Base-by-base conservation (phyloP, 2,329 filamentous ascomycete genomes). In the Rhinocladiella similis region DNA sequence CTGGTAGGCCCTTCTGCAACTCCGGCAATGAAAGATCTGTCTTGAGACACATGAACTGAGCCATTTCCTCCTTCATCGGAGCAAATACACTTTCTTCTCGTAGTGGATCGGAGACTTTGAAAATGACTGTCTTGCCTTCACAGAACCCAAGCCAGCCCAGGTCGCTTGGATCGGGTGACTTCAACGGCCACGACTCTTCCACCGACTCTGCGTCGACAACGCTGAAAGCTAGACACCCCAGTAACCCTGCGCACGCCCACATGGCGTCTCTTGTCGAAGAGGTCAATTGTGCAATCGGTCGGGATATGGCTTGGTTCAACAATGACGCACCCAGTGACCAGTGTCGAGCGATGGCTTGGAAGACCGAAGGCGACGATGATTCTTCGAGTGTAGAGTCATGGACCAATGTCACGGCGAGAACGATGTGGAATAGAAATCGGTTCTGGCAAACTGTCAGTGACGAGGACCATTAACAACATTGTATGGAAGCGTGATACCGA, bases 141-240 rank as follows among this genome's bases (percentile, higher is more conserved):
- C 74, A 77, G 66, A 87, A 76, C 48, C 73, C 79, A 1, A 87
- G 66, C 84, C 84, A 88, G 63, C 81, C 75, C 1, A 87, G 71
- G 59, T 85, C 81, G 1, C 69, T 64, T 27, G 12, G 70, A 59
- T 85, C 81, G 0, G 71, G 57, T 0, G 70, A 70, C 36, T 74
- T 78, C 1, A 87, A 69, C 0, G 84, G 84, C 84, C 84, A 88
- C 1, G 79, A 73, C 53, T 80, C 67, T 48, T 77, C 68, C 0
- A 80, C 71, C 0, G 70, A 67, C 46, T 48, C 50, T 1, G 72
- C 71, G 43, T 79, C 74, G 0, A 74, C 68, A 1, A 70, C 73
- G 0, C 74, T 69, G 56, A 79, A 77, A 0, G 70, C 61, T 1
- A 78, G 45, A 1, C 79, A 63, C 1, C 69, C 72, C 0, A 80